Evolutionary conservation across 495 filamentous ascomycete genomes (phyloP).

Genomic region (Lasiosphaeriaceae sp.): DNA sequence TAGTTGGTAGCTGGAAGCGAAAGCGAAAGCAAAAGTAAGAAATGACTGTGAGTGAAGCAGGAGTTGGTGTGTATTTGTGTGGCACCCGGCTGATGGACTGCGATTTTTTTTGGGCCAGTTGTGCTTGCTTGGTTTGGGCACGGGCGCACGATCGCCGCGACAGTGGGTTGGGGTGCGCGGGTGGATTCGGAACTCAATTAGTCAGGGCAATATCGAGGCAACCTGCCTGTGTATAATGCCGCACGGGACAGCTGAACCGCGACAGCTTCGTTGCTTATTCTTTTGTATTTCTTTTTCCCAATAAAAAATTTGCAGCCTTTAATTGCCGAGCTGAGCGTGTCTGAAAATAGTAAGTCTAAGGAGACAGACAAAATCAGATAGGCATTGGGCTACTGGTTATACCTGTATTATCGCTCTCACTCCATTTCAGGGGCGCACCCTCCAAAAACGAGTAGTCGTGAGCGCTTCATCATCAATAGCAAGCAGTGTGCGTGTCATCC

Average conservation of each 20-base stretch:
- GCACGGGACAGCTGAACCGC: neutral
- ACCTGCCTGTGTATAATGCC: neutral
- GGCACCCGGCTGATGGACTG: constrained; percentile 1
- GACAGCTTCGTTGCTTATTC: neutral
- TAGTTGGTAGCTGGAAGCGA: constrained; percentile 10
- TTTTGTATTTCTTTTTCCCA: too few relatives aligned
- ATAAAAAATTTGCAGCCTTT: too few relatives aligned
- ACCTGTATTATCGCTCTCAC: too few relatives aligned
- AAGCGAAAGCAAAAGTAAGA: constrained; percentile 15
- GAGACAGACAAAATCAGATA: too few relatives aligned
- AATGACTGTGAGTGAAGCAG: constrained; percentile 3
- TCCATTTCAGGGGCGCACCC: too few relatives aligned
- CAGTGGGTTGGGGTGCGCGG: constrained; percentile 12
- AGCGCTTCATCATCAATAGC: neutral
- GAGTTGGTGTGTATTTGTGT: constrained; percentile 7
- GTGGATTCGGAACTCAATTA: constrained; percentile 22
- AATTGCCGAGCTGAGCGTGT: too few relatives aligned
- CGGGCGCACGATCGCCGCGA: too few relatives aligned
- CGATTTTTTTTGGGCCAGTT: constrained; percentile 4
- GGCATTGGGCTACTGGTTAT: too few relatives aligned
- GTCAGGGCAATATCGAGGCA: constrained; percentile 7
- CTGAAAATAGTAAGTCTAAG: too few relatives aligned
- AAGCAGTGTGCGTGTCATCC: constrained; percentile 10
- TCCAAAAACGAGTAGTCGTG: neutral
- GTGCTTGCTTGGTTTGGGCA: neutral